phyloP scores from a whole-genome alignment of 306 rosid genomes.

The Sophora flavescens region DNA sequence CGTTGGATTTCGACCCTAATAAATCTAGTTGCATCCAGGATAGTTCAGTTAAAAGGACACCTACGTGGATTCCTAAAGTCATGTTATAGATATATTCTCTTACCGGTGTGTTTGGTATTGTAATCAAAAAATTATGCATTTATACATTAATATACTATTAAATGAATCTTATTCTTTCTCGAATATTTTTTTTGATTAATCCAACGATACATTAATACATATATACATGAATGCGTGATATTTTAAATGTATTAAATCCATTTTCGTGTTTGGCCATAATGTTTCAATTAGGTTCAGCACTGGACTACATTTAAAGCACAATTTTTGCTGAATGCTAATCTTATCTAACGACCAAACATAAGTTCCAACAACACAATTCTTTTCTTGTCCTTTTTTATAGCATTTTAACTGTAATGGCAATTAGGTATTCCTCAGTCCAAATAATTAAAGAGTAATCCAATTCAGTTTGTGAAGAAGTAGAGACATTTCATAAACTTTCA shows the following conservation, averaged over 20 bases:
- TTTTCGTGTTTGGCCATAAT: no score
- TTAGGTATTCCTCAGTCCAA: slow-evolving; percentile 7
- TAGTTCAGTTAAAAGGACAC: neutral
- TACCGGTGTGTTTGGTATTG: neutral
- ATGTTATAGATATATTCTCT: neutral
- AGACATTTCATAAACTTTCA: slow-evolving; percentile 15
- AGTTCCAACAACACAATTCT: slow-evolving; percentile 31
- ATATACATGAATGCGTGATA: no score
- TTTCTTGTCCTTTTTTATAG: slow-evolving; percentile 32
- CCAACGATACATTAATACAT: no score
- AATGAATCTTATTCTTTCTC: no score
- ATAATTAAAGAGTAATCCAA: slow-evolving; percentile 14
- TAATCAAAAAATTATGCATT: no score
- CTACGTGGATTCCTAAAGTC: neutral
- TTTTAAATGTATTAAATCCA: no score
- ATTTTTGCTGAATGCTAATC: slow-evolving; percentile 26
- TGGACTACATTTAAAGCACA: slow-evolving; percentile 31
- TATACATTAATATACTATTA: no score
- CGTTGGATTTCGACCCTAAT: slow-evolving; percentile 21
- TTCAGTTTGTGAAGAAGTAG: slow-evolving; percentile 6
- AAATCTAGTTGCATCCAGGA: neutral
- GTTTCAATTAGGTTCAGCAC: neutral
- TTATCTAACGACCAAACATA: slow-evolving; percentile 32
- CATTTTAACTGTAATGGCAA: slow-evolving; percentile 16
- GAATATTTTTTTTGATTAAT: no score